phyloP scores from a whole-genome alignment of 2,329 filamentous ascomycete species.

The Botrytis pseudocinerea region DNA sequence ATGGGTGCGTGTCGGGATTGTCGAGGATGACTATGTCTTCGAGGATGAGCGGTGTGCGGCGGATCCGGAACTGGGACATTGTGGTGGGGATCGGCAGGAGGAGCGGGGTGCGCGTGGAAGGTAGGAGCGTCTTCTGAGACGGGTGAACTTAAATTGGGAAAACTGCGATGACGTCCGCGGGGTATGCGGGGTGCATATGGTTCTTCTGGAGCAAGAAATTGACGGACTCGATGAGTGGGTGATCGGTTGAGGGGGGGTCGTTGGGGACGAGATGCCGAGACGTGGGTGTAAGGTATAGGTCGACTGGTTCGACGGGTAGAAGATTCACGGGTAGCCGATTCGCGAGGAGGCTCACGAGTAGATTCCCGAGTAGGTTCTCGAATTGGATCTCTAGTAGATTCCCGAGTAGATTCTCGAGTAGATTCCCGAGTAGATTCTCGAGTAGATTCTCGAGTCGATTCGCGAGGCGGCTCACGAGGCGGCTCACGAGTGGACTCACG shows the following conservation, averaged over 20 bases:
- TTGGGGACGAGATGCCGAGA: constrained; percentile 30
- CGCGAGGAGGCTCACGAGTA: neutral
- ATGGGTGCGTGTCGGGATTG: constrained; percentile 25
- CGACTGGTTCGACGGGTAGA: constrained; percentile 15
- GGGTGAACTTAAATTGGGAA: constrained; percentile 38
- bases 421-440: no score
- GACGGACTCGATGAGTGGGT: constrained; percentile 40
- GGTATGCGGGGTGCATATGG: constrained; percentile 35
- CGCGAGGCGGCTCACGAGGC: constrained; percentile 27
- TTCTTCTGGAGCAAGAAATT: constrained; percentile 47
- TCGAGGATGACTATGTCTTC: constrained; percentile 54
- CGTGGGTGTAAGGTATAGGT: constrained; percentile 32
- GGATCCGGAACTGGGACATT: neutral
- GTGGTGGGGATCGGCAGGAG: neutral
- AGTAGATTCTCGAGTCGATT: constrained; percentile 24
- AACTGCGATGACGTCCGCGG: constrained; percentile 34
- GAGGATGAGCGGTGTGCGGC: constrained; percentile 29
- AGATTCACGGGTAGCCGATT: neutral
- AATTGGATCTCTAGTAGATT: neutral
- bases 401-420: neutral
- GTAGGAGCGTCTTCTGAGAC: constrained; percentile 28
- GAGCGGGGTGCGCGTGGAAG: constrained; percentile 28
- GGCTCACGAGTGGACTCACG: constrained; percentile 30
- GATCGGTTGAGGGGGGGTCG: constrained; percentile 38
- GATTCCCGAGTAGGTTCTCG: neutral